Base-by-base conservation (phyloP, 441 rosid species). In the Geranium incanum region DNA sequence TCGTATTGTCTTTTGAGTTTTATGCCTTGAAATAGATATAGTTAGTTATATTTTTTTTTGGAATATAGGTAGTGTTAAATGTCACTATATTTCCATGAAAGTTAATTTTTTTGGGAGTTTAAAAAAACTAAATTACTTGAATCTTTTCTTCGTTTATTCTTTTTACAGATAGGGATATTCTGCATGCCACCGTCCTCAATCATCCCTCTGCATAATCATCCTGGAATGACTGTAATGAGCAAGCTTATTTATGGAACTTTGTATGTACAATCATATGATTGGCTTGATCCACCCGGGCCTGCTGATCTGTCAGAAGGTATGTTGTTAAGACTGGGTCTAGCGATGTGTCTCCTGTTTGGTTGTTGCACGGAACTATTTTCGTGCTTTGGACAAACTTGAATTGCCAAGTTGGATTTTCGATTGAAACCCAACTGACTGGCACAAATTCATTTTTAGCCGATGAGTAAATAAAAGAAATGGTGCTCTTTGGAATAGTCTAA, bases 191-290 rank as follows among this genome's bases (percentile, higher is more conserved):
- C 98, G 69, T 82, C 86, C 55, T 90, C 99, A 33, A 80, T 95
- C 67, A 92, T 95, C 70, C 99, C 99, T 62, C 96, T 95, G 73
- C 99, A 95, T 82, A 95, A 95, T 85, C 99, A 95, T 85, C 99
- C 99, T 18, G 96, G 99, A 75, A 95, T 95, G 99, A 95, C 96
- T 23, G 99, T 95, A 59, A 80, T 91, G 81, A 95, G 99, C 92
- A 95, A 90, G 89, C 97, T 95, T 68, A 78, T 95, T 45, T 95
- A 88, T 38, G 98, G 99, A 67, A 81, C 98, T 55, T 75, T 95
- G 79, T 95, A 87, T 41, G 98, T 89, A 64, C 86, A 82, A 74
- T 88, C 99, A 15, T 95, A 87, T 72, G 99, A 95, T 78, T 93
- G 96, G 99, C 79, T 83, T 75, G 91, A 86, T 69, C 50, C 82